phyloP scores from a whole-genome alignment of 768 basidiomycete genomes.

The Collybiopsis confluens region DNA sequence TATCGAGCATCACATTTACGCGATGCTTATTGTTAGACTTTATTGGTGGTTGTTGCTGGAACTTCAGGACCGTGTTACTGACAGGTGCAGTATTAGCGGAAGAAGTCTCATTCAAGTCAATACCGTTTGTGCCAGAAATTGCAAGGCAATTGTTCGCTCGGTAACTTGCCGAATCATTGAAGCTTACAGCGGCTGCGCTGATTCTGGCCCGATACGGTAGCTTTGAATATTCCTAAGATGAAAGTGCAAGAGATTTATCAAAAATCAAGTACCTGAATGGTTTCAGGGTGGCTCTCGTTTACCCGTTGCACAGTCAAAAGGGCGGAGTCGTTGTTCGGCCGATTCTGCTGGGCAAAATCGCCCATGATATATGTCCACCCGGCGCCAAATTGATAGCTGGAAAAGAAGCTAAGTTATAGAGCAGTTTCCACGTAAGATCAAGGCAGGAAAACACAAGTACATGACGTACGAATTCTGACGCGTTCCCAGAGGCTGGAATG shows the following conservation, averaged over 20 bases:
- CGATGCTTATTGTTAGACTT: conserved; percentile 16
- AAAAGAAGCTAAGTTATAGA: conserved; percentile 8
- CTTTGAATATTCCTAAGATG: conserved; percentile 10
- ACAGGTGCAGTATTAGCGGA: background rate
- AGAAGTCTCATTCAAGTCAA: conserved; percentile 14
- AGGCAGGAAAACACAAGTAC: conserved; percentile 26
- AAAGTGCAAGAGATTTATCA: background rate
- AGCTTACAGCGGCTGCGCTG: conserved; percentile 18
- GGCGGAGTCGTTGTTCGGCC: conserved; percentile 28
- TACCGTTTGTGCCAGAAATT: conserved; percentile 28
- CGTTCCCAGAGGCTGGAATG: conserved; percentile 28
- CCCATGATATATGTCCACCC: conserved; percentile 14
- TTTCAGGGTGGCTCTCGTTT: conserved; percentile 20
- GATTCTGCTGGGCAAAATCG: conserved; percentile 30
- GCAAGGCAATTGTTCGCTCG: conserved; percentile 30
- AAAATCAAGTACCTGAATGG: conserved; percentile 21
- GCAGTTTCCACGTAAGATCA: background rate
- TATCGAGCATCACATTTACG: conserved; percentile 27
- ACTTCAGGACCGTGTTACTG: conserved; percentile 5
- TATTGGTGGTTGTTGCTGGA: conserved; percentile 10
- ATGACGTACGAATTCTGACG: conserved; percentile 29
- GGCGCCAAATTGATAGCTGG: conserved; percentile 11
- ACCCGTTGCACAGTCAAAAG: conserved; percentile 25
- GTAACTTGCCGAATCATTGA: conserved; percentile 26
- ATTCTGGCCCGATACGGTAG: conserved; percentile 35